Base-by-base conservation (phyloP, 2,329 filamentous ascomycete genomes). In the Tolypocladium cylindrosporum region DNA sequence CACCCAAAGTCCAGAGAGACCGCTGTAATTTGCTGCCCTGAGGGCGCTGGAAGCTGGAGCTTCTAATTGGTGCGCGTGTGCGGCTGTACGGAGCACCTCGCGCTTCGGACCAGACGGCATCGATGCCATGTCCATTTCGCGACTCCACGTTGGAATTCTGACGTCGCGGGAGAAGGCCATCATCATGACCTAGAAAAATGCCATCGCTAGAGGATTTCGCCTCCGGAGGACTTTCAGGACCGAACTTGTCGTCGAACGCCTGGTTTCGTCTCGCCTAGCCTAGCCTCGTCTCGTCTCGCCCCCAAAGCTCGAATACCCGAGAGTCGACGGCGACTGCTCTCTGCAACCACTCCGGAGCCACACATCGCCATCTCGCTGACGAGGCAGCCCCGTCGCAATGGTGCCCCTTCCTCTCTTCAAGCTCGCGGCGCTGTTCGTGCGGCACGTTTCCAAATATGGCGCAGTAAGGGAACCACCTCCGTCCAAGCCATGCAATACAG, bases 381-480 rank as follows among this genome's bases (percentile, higher is more conserved):
- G 37, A 59, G 57, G 53, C 59, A 53, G 34, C 58, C 50, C 53
- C 56, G 52, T 27, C 57, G 59, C 61, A 57, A 87, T 88, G 85
- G 84, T 87, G 51, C 79, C 84, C 58, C 75, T 88, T 43, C 85
- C 85, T 24, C 75, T 88, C 21, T 88, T 88, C 73, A 88, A 88
- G 74, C 81, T 87, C 63, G 84, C 79, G 27, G 71, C 84, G 58
- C 76, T 87, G 53, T 84, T 87, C 63, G 76, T 87, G 66, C 79
- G 83, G 64, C 84, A 87, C 67, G 72, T 87, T 56, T 87, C 84
- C 58, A 87, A 87, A 72, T 87, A 87, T 76, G 84, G 84, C 67
- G 84, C 85, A 57, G 84, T 87, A 80, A 64, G 83, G 16, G 73
- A 53, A n/a, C 24, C 31, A 14, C 19, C 31, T 21, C 31, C 10